A percentile compares a stretch with the other conserved stretches of the same genome.
These are phyloP conservation scores for Talaromyces sp. DNA, from an alignment of 2,329 filamentous ascomycete species.

Conservation along the genomic window DNA sequence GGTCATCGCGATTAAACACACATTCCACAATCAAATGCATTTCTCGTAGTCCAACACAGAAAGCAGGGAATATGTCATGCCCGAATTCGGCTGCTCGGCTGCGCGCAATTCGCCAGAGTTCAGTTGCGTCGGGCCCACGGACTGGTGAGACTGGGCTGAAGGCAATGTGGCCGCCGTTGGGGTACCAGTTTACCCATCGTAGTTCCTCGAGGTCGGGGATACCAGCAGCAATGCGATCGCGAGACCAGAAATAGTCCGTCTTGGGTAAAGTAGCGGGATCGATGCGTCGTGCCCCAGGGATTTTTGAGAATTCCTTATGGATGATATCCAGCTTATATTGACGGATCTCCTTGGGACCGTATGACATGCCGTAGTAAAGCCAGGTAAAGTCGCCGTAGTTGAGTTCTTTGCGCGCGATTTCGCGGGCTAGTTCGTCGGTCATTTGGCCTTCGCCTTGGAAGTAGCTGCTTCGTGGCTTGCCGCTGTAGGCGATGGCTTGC, in stretches of 20 bases:
- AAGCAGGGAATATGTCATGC: constrained; percentile 42
- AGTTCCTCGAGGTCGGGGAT: constrained; percentile 45
- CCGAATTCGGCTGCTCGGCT: constrained; percentile 26
- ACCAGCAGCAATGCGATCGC: constrained; percentile 33
- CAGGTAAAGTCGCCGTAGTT: constrained; percentile 38
- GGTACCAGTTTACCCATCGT: constrained; percentile 35
- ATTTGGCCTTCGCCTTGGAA: constrained; percentile 35
- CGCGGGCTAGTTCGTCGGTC: constrained; percentile 35
- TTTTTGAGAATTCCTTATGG: constrained; percentile 36
- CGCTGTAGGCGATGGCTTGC: constrained; percentile 38
- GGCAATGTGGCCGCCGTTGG: constrained; percentile 43
- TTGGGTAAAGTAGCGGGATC: constrained; percentile 36
- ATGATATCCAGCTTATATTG: constrained; percentile 32
- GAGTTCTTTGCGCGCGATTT: constrained; percentile 27
- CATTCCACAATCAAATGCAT: constrained; percentile 17
- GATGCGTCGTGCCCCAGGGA: constrained; percentile 37
- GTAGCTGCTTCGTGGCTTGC: constrained; percentile 34
- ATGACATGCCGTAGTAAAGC: constrained; percentile 39
- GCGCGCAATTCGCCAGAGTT: constrained; percentile 39
- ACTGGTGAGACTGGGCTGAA: constrained; percentile 50
- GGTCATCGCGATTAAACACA: constrained; percentile 20
- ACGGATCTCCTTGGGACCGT: constrained; percentile 36
- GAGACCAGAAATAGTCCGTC: constrained; percentile 36
- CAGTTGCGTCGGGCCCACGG: constrained; percentile 42
- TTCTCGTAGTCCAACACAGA: constrained; percentile 43